Percentiles rank a stretch among this genome's conserved stretches.
These are phyloP conservation scores for Triangularia setosa DNA, from an alignment of 2,329 filamentous ascomycete species.

Conservation along the genomic window DNA sequence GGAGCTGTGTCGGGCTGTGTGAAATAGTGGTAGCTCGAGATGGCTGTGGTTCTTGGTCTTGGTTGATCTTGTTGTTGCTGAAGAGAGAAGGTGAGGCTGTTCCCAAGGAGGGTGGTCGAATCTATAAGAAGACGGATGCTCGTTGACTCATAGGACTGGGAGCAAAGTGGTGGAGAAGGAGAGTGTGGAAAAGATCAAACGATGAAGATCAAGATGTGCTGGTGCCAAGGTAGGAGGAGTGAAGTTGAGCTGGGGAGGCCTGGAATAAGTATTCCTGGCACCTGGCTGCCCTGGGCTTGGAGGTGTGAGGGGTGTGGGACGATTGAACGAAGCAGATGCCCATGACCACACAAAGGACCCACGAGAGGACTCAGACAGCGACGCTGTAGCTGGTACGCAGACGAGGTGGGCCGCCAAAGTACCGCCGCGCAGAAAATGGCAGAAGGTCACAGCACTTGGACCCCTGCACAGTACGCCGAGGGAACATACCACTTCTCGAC, in stretches of 20 bases:
- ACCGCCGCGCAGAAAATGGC: slow-evolving; percentile 3
- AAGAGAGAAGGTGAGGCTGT: slow-evolving; percentile 14
- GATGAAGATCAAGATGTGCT: slow-evolving; percentile 23
- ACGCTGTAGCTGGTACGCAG: slow-evolving; percentile 20
- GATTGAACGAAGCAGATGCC: slow-evolving; percentile 23
- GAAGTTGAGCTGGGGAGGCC: slow-evolving; percentile 26
- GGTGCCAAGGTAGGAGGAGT: slow-evolving; percentile 16
- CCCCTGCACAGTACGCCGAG: slow-evolving; percentile 15
- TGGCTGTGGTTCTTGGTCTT: slow-evolving; percentile 5
- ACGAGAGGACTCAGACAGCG: slow-evolving; percentile 24
- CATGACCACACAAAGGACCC: slow-evolving; percentile 31
- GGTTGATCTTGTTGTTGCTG: slow-evolving; percentile 6
- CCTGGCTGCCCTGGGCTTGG: slow-evolving; percentile 20
- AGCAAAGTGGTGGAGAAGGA: slow-evolving; percentile 17
- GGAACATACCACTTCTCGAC: slow-evolving; percentile 15
- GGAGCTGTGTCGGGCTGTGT: not conserved
- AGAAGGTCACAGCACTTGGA: slow-evolving; percentile 6
- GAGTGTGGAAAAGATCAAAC: slow-evolving; percentile 21
- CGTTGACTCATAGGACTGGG: slow-evolving; percentile 25
- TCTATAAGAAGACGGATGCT: slow-evolving; percentile 23
- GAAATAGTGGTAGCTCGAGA: not conserved
- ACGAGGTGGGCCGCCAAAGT: slow-evolving; percentile 12
- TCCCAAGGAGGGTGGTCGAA: slow-evolving; percentile 16
- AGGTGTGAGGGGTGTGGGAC: slow-evolving; percentile 13
- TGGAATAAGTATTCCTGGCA: slow-evolving; percentile 25